A percentile compares a stretch with the other conserved stretches of the same genome.
Conservation (phyloP, 139 green algal genomes). For the Limnomonas spitsbergensis region DNA sequence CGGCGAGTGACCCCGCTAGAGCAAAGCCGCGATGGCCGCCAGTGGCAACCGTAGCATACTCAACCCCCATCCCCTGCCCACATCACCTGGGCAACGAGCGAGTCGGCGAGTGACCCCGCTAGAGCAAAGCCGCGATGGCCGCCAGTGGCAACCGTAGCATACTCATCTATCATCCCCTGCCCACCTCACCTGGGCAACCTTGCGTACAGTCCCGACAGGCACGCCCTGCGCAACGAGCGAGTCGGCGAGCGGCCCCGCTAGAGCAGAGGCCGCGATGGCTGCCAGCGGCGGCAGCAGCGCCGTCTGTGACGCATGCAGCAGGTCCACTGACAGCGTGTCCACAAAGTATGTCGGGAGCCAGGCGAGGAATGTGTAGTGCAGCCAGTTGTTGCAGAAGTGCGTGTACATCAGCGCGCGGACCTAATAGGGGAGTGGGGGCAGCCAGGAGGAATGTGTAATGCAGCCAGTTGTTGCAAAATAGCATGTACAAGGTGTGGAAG, state of each 20-base stretch:
- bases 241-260: conserved; percentile 72
- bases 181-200: too few relatives aligned
- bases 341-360: conserved; percentile 98
- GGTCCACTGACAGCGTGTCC: conserved; percentile 36
- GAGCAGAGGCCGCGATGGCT: conserved; percentile 55
- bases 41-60: neutral
- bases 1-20: too few relatives aligned
- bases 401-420: conserved; percentile 86
- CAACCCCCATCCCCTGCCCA: too few relatives aligned
- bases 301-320: conserved; percentile 70
- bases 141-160: neutral
- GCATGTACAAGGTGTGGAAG: too few relatives aligned
- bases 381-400: conserved; percentile 98
- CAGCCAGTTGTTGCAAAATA: conserved; percentile 97
- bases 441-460: conserved; percentile 67
- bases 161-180: neutral
- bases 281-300: conserved; percentile 82
- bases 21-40: too few relatives aligned
- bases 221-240: conserved; percentile 53
- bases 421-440: too few relatives aligned
- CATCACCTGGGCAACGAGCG: too few relatives aligned
- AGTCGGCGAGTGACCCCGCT: too few relatives aligned
- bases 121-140: too few relatives aligned
- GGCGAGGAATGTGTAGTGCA: conserved; percentile 68
- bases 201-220: conserved; percentile 6